Base-by-base conservation (phyloP, 2,329 filamentous ascomycete species). In the Hyphodiscus sp. region DNA sequence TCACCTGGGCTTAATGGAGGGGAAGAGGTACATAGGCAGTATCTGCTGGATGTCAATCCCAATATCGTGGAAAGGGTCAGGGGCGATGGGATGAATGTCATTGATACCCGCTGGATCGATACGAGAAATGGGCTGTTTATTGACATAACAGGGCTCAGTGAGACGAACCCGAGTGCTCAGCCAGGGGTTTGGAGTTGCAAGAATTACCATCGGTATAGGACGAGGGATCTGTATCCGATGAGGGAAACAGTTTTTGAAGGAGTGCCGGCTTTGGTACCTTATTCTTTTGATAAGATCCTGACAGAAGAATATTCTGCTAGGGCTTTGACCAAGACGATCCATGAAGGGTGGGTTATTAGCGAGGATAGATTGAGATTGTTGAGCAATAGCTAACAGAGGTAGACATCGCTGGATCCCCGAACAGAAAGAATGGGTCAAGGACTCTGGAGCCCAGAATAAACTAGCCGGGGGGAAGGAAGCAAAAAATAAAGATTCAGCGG, bases 31-130 rank as follows among this genome's bases (percentile, higher is more conserved):
- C 62, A 71, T 45, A 73, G 79, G 18, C 67, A 75, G 43, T 95
- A 88, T 64, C 75, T 92, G 13, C 77, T 94, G 13, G 89, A 94
- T 65, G 74, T 92, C 56, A 94, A 92, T 70, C 86, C 87, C 0
- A 81, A 84, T 73, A 78, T 82, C 62, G 74, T 73, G 53, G 78
- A 86, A 51, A 73, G 85, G 1, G 74, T 75, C 23, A 76, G 81
- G 20, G 83, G 83, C 44, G 78, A 87, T 62, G 87, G 87, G 18
- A 73, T 77, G 65, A 95, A 95, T 67, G 79, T 94, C 52, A 94
- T 94, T 63, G 89, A 94, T 69, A 89, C 85, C 20, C 79, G 89
- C 45, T 95, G 87, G 87, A 88, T 94, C 65, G 88, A 94, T 69
- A 77, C 78, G 54, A 70, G 73, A 52, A 94, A 85, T 62, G 89